These are phyloP conservation scores for Cytidiella melzeri DNA, from an alignment of 768 basidiomycete species.

Conservation along the genomic window DNA sequence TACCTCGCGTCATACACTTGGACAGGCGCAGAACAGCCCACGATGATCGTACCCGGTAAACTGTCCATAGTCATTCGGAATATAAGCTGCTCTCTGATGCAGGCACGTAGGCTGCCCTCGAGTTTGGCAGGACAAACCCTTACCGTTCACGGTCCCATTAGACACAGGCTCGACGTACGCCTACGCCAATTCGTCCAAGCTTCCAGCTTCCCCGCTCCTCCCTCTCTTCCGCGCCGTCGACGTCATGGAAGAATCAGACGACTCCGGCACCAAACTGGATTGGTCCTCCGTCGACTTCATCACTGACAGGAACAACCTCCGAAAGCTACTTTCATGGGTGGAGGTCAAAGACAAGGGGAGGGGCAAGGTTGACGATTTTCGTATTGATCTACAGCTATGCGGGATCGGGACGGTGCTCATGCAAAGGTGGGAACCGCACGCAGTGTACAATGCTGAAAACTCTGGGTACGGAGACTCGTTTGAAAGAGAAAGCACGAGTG, in stretches of 20 bases:
- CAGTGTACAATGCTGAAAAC: conserved; percentile 11
- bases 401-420: conserved; percentile 55
- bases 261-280: conserved; percentile 24
- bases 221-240: conserved; percentile 61
- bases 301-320: conserved; percentile 53
- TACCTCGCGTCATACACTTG: conserved; percentile 29
- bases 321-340: conserved; percentile 4
- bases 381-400: conserved; percentile 63
- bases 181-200: conserved; percentile 53
- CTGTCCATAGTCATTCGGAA: not conserved
- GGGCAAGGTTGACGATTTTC: conserved; percentile 32
- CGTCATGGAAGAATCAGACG: conserved; percentile 21
- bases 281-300: conserved; percentile 39
- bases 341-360: not conserved
- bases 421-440: conserved; percentile 44
- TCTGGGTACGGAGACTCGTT: conserved; percentile 56
- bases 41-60: conserved; percentile 28
- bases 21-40: conserved; percentile 17
- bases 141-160: conserved; percentile 47
- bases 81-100: not conserved
- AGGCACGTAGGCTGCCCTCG: conserved; percentile 48
- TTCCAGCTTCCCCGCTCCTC: conserved; percentile 34
- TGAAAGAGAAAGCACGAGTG: conserved; percentile 27
- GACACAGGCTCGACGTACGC: conserved; percentile 45
- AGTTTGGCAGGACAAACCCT: conserved; percentile 41